Evolutionary conservation across 371 early-diverging fungal genomes (phyloP).

Genomic region (Mortierella sp.): DNA sequence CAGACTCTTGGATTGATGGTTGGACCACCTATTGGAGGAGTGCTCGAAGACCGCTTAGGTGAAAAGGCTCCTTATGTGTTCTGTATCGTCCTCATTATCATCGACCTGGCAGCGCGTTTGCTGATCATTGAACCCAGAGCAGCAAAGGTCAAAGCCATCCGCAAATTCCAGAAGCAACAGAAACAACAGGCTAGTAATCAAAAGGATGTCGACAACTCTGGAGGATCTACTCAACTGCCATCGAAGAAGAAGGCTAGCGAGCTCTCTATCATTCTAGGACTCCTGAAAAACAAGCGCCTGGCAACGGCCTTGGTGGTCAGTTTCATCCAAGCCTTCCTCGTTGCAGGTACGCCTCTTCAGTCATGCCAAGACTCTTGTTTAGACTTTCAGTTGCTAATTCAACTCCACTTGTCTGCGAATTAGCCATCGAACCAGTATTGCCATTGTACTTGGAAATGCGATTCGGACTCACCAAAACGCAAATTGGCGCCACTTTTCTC

Average conservation of each 20-base stretch:
- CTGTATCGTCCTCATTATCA: slow-evolving; percentile 67
- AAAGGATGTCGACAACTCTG: slow-evolving; percentile 1
- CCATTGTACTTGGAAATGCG: slow-evolving; percentile 61
- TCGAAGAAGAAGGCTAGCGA: slow-evolving; percentile 3
- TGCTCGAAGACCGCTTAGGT: slow-evolving; percentile 71
- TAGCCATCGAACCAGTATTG: slow-evolving; percentile 59
- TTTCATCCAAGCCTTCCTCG: slow-evolving; percentile 34
- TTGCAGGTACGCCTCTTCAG: slow-evolving; percentile 24
- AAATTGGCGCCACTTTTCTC: slow-evolving; percentile 62
- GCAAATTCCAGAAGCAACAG: slow-evolving; percentile 18
- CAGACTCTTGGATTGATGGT: slow-evolving; percentile 45
- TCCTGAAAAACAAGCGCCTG: slow-evolving; percentile 32
- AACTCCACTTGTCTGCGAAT: not conserved
- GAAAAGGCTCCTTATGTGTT: slow-evolving; percentile 79
- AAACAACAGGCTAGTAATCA: slow-evolving; percentile 7
- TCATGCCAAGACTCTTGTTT: not conserved
- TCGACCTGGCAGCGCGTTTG: slow-evolving; percentile 68
- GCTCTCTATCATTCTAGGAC: slow-evolving; percentile 10
- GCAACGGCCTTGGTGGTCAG: slow-evolving; percentile 32
- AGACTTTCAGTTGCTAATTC: not conserved
- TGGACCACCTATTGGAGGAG: slow-evolving; percentile 43
- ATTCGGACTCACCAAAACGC: slow-evolving; percentile 61
- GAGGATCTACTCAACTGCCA: not conserved
- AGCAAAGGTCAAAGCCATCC: slow-evolving; percentile 31
- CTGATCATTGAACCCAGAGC: slow-evolving; percentile 62